Evolutionary conservation across 2,329 filamentous ascomycete species (phyloP), one percentile per base, ranked within the genome.

Genomic region (Aspergillus cejpii): DNA sequence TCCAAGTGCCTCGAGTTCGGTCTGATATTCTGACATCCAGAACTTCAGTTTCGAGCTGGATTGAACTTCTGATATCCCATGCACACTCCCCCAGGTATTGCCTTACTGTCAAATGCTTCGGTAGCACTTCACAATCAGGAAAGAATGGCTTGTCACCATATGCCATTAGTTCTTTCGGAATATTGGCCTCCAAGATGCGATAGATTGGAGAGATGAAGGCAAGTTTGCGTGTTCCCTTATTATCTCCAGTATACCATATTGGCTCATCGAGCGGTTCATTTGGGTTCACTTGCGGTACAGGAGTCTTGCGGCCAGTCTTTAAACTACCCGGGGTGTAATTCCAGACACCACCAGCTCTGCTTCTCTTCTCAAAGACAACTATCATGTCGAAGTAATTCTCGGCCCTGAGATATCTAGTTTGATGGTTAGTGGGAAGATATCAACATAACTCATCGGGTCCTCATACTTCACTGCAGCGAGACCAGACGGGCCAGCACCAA

Each of bases 171-270:
- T 75, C 73, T 47, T 84, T 80, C 0, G 89, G 86, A 38, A 96
- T 89, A 63, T 97, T 97, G 17, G 90, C 89, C 59, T 95, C 84
- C 12, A 96, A 72, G 19, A 76, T 70, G 38, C 88, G 80, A 64
- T 96, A 96, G 67, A 95, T 79, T 2, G 90, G 85, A 14, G 85
- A 87, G n/a, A 87, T 74, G 58, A 91, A 94, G 2, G 81, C 65
- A 5, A 84, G 77, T 1, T 76, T 60, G 6, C 50, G 49, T 20
- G 20, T 20, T 15, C 52, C 45, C 2, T 54, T 46, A 6, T 51
- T 42, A 12, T 54, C 50, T 37, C 60, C 57, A 14, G 47, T 52
- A 44, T 57, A 49, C 70, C 74, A 79, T 45, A 81, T 65, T 4
- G 86, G 84, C 44, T 76, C 73, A 51, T 90, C 84, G 1, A 77